A percentile compares a stretch with the other conserved stretches of the same genome.
Conservation (phyloP, 2,329 filamentous ascomycete genomes). For the Neofusicoccum kwambonambiense region DNA sequence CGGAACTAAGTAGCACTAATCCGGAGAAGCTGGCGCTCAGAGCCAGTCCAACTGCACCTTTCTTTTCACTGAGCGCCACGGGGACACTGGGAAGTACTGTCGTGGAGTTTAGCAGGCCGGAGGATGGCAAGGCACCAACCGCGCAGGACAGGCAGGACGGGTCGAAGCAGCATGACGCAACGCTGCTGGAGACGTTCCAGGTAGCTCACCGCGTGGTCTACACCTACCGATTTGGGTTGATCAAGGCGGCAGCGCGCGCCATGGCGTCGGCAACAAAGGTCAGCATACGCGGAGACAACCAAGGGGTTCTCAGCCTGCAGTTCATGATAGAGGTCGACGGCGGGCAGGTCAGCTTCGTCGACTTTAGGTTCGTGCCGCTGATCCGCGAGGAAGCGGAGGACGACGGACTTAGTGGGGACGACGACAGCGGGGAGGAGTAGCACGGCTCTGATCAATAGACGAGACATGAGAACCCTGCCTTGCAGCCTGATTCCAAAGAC, state of each 20-base stretch:
- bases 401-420: slow-evolving; percentile 20
- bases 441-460: neutral
- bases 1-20: slow-evolving; percentile 66
- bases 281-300: slow-evolving; percentile 80
- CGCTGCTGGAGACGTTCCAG: slow-evolving; percentile 71
- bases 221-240: slow-evolving; percentile 80
- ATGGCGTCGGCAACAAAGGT: slow-evolving; percentile 93
- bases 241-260: slow-evolving; percentile 84
- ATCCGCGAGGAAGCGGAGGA: slow-evolving; percentile 40
- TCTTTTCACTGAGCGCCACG: slow-evolving; percentile 67
- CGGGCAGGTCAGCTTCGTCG: slow-evolving; percentile 68
- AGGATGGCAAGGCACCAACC: neutral
- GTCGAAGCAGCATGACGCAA: slow-evolving; percentile 16
- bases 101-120: slow-evolving; percentile 57
- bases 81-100: slow-evolving; percentile 60
- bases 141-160: neutral
- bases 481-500: neutral
- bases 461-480: neutral
- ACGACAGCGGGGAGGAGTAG: neutral
- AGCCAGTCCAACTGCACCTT: slow-evolving; percentile 40
- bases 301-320: slow-evolving; percentile 89
- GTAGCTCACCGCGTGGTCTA: slow-evolving; percentile 54
- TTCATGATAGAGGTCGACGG: slow-evolving; percentile 91
- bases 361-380: slow-evolving; percentile 79
- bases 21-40: slow-evolving; percentile 70